Evolutionary conservation across 2,329 filamentous ascomycete species (phyloP), one percentile per base, ranked within the genome.

Genomic region (Aureobasidium pullulans): DNA sequence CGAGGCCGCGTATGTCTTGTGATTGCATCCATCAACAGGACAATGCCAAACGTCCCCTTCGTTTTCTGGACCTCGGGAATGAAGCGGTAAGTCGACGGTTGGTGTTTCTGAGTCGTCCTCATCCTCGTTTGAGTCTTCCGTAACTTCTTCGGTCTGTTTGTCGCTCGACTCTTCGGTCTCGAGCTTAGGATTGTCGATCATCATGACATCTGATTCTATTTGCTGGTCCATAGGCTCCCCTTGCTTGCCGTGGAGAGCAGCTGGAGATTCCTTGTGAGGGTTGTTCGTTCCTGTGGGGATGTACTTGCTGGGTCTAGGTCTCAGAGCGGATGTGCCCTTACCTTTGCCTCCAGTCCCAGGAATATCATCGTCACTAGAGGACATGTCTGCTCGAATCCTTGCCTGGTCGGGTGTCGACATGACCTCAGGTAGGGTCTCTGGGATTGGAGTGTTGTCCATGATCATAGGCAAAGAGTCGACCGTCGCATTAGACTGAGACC

Each of bases 1-100:
- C 46, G 83, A 80, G n/a, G 83, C 83, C 2, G 79, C 79, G 62
- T 85, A 84, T 10, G 89, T 83, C 42, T 85, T 77, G 64, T 84
- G 84, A 39, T 74, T 74, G 66, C 87, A 90, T 28, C 80, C 84
- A 10, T 84, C 81, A 62, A 86, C 78, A 4, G 80, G 79, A 66
- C 87, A 90, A 1, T 75, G 75, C 86, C 87, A 90, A 0, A 83
- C 84, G 57, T 85, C 81, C 5, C 62, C 62, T 4, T 63, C 47
- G 8, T 50, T 44, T 1, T 23, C 47, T 11, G 57, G 47, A 4
- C 54, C 49, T 15, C 46, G 16, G 23, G 49, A 28, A 49, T 34
- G 50, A 31, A 39, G 43, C 1, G 47, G 43, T n/a, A 57, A 34
- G 13, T 16, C 28, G 23, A 44, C 19, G 15, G 39, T 46, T n/a